Evolutionary conservation across 177 flowering plant genomes (phyloP).

Genomic region (Vitis hybrid): DNA sequence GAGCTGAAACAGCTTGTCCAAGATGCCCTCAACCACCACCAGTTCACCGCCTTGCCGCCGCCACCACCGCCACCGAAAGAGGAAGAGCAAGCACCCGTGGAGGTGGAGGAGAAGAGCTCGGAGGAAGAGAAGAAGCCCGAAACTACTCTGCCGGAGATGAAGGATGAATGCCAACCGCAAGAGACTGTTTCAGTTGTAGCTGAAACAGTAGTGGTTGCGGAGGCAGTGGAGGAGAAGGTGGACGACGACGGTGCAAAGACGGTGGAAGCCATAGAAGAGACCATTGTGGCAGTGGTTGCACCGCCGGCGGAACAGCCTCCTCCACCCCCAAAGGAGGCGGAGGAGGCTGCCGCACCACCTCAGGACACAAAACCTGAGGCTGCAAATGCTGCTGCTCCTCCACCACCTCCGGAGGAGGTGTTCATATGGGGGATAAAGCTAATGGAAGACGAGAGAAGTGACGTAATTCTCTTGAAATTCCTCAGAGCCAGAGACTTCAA

Average conservation of each 20-base stretch:
- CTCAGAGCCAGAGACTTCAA: slow-evolving; percentile 37
- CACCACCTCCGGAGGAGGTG: slow-evolving; percentile 23
- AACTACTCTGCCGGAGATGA: no score
- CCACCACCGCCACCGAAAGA: slow-evolving; percentile 26
- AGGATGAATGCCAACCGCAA: neutral
- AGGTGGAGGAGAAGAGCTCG: slow-evolving; percentile 14
- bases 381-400: neutral
- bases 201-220: slow-evolving; percentile 13
- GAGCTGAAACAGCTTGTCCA: slow-evolving; percentile 60
- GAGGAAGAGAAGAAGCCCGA: neutral
- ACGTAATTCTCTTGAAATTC: slow-evolving; percentile 34
- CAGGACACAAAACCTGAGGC: neutral
- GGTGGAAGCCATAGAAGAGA: slow-evolving; percentile 71
- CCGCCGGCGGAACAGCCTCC: slow-evolving; percentile 12
- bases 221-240: slow-evolving; percentile 5
- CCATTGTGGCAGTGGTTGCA: slow-evolving; percentile 48
- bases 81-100: slow-evolving; percentile 13
- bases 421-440: slow-evolving; percentile 35
- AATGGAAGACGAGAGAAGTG: slow-evolving; percentile 31
- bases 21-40: slow-evolving; percentile 61
- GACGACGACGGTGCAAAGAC: slow-evolving; percentile 59
- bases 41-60: slow-evolving; percentile 36
- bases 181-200: neutral
- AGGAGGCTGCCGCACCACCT: neutral
- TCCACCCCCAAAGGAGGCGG: neutral